Evolutionary conservation across 306 rosid genomes (phyloP), one percentile per base, ranked within the genome.

Genomic region (Glycine latifolia): DNA sequence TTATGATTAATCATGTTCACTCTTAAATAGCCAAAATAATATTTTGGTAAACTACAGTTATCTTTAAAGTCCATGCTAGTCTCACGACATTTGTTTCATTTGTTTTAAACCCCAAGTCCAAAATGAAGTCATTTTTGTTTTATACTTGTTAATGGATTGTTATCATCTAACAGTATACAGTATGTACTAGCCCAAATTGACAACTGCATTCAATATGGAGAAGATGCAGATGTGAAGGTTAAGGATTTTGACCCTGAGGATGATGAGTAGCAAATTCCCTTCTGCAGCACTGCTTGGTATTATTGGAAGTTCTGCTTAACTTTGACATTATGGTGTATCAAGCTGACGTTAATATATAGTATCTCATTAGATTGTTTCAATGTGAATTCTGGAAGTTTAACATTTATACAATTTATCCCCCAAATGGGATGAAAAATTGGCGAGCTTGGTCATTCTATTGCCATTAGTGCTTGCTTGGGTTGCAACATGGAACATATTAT

Each of bases 201-300:
- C 82, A 81, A 63, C 74, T 80, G 86, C 89, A 78, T 89, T 73
- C 92, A 86, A 75, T 93, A 66, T 62, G 92, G 96, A 76, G 98
- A 93, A 87, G 97, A 91, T 76, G 93, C 92, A 0, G 93, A 91
- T 69, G 92, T 90, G 86, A 93, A 89, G 85, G 53, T 89, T 44
- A 91, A 70, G 86, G 93, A 92, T 86, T 86, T 87, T 70, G 97
- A 91, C 81, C 87, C 84, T 1, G 91, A 87, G 54, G 94, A 88
- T 53, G 95, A 91, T 70, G 87, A 88, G 78, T 79, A 77, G 71
- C 69, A 8, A 37, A 48, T 58, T 20, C 13, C 7, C 79, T 39
- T 48, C 48, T 47, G 65, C 69, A 17, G 60, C 41, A 60, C 11
- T 49, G 10, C 15, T 10, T 76, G 50, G 58, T 67, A 37, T 31